phyloP scores from a whole-genome alignment of 1,139 yeast species.

The Insectozyma bohioensis region DNA sequence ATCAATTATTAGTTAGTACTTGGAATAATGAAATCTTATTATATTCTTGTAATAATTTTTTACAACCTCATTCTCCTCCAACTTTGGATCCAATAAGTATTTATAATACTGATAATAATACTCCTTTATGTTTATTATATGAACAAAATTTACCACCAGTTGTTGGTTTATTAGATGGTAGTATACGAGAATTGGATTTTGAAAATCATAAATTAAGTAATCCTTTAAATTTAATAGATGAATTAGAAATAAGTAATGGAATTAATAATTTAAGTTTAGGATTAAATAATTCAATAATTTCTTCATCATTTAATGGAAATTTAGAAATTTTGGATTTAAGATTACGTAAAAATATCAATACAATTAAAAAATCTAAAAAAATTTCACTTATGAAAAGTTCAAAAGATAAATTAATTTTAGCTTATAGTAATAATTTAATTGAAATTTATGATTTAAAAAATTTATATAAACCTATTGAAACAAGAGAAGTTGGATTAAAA shows the following conservation, averaged over 20 bases:
- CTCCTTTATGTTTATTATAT: slow-evolving; percentile 15
- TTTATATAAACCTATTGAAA: slow-evolving; percentile 43
- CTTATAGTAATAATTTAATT: slow-evolving; percentile 52
- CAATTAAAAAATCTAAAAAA: slow-evolving; percentile 35
- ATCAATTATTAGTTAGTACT: slow-evolving; percentile 37
- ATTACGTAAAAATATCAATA: slow-evolving; percentile 15
- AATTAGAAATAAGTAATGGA: slow-evolving; percentile 22
- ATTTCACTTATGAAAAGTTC: slow-evolving; percentile 66
- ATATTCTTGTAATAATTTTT: slow-evolving; percentile 26
- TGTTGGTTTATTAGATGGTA: slow-evolving; percentile 43
- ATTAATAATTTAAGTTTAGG: slow-evolving; percentile 30
- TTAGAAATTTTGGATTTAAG: slow-evolving; percentile 39
- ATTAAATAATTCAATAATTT: slow-evolving; percentile 24
- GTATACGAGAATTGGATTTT: slow-evolving; percentile 39
- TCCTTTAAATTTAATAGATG: slow-evolving; percentile 11
- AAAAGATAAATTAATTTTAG: slow-evolving; percentile 50
- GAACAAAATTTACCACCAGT: slow-evolving; percentile 23
- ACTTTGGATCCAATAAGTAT: slow-evolving; percentile 10
- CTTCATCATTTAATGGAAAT: slow-evolving; percentile 58
- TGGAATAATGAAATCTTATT: slow-evolving; percentile 42
- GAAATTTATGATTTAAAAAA: slow-evolving; percentile 60
- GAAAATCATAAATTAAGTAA: slow-evolving; percentile 35
- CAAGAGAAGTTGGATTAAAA: slow-evolving; percentile 69
- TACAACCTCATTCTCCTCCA: slow-evolving; percentile 12
- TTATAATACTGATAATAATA: slow-evolving; percentile 9